Percentiles rank a stretch among this genome's conserved stretches.
phyloP scores from a whole-genome alignment of 805 yeast species.

The Yamadazyma sp. region DNA sequence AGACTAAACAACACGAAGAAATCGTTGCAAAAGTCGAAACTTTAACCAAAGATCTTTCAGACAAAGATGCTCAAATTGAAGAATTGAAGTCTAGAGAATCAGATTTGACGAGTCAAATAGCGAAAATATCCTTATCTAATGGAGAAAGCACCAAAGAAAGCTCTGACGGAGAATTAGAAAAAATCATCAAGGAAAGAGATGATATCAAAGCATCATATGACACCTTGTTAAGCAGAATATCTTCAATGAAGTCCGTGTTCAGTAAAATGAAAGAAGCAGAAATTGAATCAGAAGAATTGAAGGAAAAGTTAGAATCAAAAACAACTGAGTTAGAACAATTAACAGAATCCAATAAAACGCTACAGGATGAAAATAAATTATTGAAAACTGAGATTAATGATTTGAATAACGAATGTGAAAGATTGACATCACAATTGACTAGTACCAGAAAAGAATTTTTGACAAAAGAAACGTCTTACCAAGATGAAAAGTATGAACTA shows the following conservation, averaged over 20 bases:
- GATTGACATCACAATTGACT: conserved; percentile 40
- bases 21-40: neutral
- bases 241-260: conserved; percentile 73
- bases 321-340: conserved; percentile 22
- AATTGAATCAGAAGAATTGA: conserved; percentile 53
- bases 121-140: too few relatives aligned
- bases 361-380: conserved; percentile 14
- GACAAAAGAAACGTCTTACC: conserved; percentile 29
- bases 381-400: conserved; percentile 30
- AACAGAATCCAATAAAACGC: conserved; percentile 9
- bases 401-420: conserved; percentile 54
- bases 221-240: conserved; percentile 55
- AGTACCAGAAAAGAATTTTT: conserved; percentile 35
- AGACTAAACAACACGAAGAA: conserved; percentile 4
- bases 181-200: conserved; percentile 50
- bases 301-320: conserved; percentile 24
- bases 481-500: conserved; percentile 39
- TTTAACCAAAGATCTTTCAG: neutral
- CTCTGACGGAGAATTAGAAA: conserved; percentile 1
- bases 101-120: too few relatives aligned
- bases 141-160: too few relatives aligned
- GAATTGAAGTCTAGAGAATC: conserved; percentile 5
- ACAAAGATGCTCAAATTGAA: conserved; percentile 4
- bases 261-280: conserved; percentile 71
- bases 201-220: conserved; percentile 60